phyloP scores from a whole-genome alignment of 257 asterid genomes.

The Cynanchum wilfordii region DNA sequence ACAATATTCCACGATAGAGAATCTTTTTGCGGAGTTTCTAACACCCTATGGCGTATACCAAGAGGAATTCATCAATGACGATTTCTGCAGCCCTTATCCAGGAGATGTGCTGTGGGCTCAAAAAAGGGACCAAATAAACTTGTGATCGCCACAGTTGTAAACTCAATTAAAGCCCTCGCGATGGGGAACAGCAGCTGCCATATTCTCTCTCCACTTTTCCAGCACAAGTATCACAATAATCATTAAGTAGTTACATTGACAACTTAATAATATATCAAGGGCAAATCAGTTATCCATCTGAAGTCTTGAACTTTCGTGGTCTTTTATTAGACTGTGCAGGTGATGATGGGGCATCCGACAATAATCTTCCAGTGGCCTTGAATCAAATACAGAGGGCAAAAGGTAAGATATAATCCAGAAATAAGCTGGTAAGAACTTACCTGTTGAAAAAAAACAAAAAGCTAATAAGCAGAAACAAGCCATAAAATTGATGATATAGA shows the following conservation, averaged over 20 bases:
- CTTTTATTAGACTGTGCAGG: slow-evolving; percentile 84
- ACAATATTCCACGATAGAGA: neutral
- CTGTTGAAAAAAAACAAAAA: neutral
- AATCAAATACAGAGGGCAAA: slow-evolving; percentile 11
- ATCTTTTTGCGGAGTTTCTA: neutral
- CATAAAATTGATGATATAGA: neutral
- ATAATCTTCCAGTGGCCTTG: slow-evolving; percentile 67
- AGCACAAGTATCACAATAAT: neutral
- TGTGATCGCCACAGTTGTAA: neutral
- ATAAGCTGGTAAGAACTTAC: slow-evolving; percentile 6
- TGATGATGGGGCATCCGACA: slow-evolving; percentile 75
- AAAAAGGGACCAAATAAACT: neutral
- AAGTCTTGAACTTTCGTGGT: slow-evolving; percentile 68
- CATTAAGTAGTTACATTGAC: neutral
- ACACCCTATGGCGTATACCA: neutral
- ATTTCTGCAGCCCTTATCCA: neutral
- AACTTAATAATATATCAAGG: neutral
- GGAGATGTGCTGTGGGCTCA: neutral
- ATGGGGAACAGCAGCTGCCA: neutral
- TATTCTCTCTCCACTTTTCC: neutral
- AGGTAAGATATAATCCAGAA: neutral
- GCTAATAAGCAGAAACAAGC: neutral
- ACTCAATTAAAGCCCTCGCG: neutral
- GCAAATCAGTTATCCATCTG: slow-evolving; percentile 37
- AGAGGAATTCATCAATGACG: neutral